Conservation (phyloP, 2,329 filamentous ascomycete genomes). For the Cordyceps tenuipes region DNA sequence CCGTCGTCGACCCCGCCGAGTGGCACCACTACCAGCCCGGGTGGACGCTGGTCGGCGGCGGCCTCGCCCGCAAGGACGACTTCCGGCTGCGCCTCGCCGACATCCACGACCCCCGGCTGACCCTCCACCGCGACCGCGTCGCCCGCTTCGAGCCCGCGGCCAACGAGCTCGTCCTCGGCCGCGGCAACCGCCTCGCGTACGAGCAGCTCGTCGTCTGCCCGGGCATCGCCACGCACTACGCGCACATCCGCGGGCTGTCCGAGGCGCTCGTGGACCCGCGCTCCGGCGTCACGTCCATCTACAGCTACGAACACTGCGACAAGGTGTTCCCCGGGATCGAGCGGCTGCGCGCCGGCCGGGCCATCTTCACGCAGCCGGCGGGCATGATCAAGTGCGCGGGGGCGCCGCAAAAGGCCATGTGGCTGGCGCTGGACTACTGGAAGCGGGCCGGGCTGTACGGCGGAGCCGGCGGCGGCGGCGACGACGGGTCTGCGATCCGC, state of each 20-base stretch:
- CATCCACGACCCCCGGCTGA: conserved; percentile 50
- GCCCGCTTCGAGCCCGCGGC: conserved; percentile 48
- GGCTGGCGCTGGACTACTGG: conserved; percentile 53
- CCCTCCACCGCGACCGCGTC: conserved; percentile 44
- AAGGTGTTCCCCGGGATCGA: conserved; percentile 45
- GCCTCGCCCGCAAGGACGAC: conserved; percentile 54
- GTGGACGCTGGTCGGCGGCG: conserved; percentile 61
- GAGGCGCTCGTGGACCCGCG: conserved; percentile 43
- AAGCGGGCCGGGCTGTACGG: conserved; percentile 44
- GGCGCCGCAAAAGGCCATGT: conserved; percentile 54
- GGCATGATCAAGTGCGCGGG: conserved; percentile 53
- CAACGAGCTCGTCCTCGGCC: conserved; percentile 46
- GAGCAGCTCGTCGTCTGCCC: conserved; percentile 58
- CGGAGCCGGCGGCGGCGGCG: too few relatives aligned
- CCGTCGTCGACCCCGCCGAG: conserved; percentile 52
- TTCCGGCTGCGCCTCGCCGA: conserved; percentile 41
- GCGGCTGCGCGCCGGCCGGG: conserved; percentile 38
- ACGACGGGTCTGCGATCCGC: conserved; percentile 32
- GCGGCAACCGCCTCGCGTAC: conserved; percentile 49
- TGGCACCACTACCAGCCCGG: conserved; percentile 63
- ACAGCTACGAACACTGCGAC: conserved; percentile 46
- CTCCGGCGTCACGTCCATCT: conserved; percentile 47
- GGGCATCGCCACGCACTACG: conserved; percentile 44
- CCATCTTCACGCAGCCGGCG: conserved; percentile 52
- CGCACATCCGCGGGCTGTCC: conserved; percentile 43